These are phyloP conservation scores for Phlebopus sp. DNA, from an alignment of 1,284 basidiomycete genomes.

Conservation along the genomic window DNA sequence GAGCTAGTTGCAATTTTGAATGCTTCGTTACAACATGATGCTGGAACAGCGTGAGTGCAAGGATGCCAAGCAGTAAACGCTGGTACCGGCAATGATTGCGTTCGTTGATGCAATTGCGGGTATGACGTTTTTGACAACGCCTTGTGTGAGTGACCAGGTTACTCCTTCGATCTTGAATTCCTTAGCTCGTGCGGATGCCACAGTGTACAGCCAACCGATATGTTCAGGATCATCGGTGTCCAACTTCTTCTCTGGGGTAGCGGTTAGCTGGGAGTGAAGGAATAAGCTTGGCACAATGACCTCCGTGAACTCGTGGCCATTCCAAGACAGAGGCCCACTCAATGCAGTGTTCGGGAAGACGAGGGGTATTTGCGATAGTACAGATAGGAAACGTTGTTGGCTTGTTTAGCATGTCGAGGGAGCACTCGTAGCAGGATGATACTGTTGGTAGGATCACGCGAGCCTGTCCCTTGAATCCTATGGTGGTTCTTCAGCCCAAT, in stretches of 20 bases:
- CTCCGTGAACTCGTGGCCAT: slow-evolving; percentile 91
- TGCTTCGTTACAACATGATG: slow-evolving; percentile 98
- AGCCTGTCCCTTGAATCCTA: slow-evolving; percentile 98
- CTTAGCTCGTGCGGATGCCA: slow-evolving; percentile 79
- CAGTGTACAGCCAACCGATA: slow-evolving; percentile 89
- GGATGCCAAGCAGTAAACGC: slow-evolving; percentile 14
- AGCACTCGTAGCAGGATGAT: slow-evolving; percentile 97
- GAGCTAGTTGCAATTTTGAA: slow-evolving; percentile 98
- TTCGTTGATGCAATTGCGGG: slow-evolving; percentile 97
- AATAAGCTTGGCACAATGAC: slow-evolving; percentile 40
- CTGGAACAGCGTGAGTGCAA: slow-evolving; percentile 40
- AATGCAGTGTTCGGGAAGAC: slow-evolving; percentile 98
- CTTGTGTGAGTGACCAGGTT: slow-evolving; percentile 96
- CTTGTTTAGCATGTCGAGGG: slow-evolving; percentile 97
- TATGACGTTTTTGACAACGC: slow-evolving; percentile 99
- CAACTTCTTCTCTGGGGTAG: slow-evolving; percentile 78
- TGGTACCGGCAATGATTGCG: slow-evolving; percentile 86
- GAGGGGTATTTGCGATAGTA: slow-evolving; percentile 98
- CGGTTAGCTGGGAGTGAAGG: slow-evolving; percentile 6
- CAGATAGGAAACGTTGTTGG: slow-evolving; percentile 98
- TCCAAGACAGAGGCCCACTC: slow-evolving; percentile 99
- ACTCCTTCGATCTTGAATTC: slow-evolving; percentile 97
- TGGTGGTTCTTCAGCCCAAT: slow-evolving; percentile 3
- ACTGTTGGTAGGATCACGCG: slow-evolving; percentile 95
- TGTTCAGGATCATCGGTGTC: slow-evolving; percentile 97